Evolutionary conservation across 331 rosid species (phyloP), one percentile per base, ranked within the genome.

Genomic region (Acacia pycnantha): DNA sequence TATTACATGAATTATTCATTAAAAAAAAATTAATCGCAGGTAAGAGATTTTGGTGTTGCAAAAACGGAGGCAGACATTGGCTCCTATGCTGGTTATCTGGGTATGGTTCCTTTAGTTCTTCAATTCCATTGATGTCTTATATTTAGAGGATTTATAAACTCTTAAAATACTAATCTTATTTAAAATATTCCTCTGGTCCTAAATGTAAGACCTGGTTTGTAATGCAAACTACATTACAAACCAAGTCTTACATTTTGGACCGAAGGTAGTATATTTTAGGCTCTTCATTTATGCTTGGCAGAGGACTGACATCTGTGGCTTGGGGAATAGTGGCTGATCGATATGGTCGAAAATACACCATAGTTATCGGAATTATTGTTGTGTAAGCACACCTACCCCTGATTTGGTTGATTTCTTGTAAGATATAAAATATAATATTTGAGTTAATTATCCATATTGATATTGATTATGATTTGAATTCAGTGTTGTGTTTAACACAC

Each of bases 401-500:
- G 16, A 4, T 61, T 61, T 61, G 67, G 35, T 24, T 59, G 2
- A 24, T 59, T 26, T 11, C 6, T 58, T 58, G 22, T 24, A 59
- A 24, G 33, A 16, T 24, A 15, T 11, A 59, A 22, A 22, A 1
- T 22, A 51, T 3, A 43, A 43, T 43, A 43, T 43, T 43, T 43
- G 46, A 43, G 46, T 43, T 43, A 53, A 4, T 59, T 24, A 59
- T 59, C 29, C 31, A 59, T 61, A 61, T 22, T 61, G 18, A 26
- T 26, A 26, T 11, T 27, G 16, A 61, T 11, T 26, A 61, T 61
- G 18, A 61, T 61, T 69, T 80, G 83, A 56, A 76, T 88, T 80
- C 90, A 95, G 98, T 88, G 82, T 93, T 67, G 76, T 89, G 61
- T 89, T 87, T 95, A 95, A 93, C 88, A 89, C 94, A 78, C 85